Conservation (phyloP, 495 filamentous ascomycete genomes). For the Staphylotrichum tortipilum region DNA sequence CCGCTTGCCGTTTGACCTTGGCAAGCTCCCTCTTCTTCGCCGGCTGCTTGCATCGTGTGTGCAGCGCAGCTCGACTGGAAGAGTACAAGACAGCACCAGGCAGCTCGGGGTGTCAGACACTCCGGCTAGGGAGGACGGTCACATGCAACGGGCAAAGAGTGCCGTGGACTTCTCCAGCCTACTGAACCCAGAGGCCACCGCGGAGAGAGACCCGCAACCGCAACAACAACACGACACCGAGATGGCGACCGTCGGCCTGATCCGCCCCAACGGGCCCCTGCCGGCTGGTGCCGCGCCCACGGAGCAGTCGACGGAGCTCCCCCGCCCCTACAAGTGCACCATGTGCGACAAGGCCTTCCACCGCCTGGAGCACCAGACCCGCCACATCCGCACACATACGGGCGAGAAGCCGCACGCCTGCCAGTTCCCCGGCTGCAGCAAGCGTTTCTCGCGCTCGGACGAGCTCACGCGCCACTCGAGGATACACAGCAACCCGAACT, state of each 20-base stretch:
- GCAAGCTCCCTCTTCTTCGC: neutral
- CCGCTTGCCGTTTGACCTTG: neutral
- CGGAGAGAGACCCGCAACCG: conserved; percentile 16
- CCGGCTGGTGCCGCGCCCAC: conserved; percentile 45
- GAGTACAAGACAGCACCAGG: neutral
- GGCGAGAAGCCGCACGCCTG: conserved; percentile 98
- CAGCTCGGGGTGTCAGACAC: conserved; percentile 3
- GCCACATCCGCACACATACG: conserved; percentile 95
- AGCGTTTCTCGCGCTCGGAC: conserved; percentile 94
- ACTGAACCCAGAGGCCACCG: conserved; percentile 52
- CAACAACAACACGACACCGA: conserved; percentile 26
- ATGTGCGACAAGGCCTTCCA: conserved; percentile 99
- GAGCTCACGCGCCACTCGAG: conserved; percentile 94
- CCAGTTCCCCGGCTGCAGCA: conserved; percentile 89
- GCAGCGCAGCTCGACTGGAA: conserved; percentile 19
- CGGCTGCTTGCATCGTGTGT: conserved; percentile 21
- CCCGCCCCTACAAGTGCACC: conserved; percentile 95
- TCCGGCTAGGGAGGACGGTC: conserved; percentile 32
- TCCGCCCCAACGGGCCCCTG: conserved; percentile 62
- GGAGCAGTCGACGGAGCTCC: conserved; percentile 57
- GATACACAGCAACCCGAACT: conserved; percentile 99
- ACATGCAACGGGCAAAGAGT: conserved; percentile 66
- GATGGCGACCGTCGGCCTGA: conserved; percentile 63
- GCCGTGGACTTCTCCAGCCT: conserved; percentile 72
- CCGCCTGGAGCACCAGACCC: conserved; percentile 93